Evolutionary conservation across 352 stramenopile genomes (phyloP), one percentile per base, ranked within the genome.

Genomic region (Pseudoperonospora humuli): DNA sequence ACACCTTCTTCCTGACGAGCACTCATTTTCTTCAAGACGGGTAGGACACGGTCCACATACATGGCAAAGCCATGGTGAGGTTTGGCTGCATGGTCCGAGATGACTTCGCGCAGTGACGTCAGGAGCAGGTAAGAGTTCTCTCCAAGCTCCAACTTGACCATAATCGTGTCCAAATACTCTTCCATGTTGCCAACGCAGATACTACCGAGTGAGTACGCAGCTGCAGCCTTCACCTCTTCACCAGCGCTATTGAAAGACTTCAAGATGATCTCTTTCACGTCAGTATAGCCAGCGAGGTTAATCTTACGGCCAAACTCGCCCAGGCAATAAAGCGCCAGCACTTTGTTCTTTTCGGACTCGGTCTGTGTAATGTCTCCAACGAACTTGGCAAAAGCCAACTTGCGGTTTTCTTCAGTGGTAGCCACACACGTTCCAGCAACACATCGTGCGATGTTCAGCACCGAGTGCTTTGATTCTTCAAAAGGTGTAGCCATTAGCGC

Each of bases 111-210:
- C 27, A 99, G 62, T 2, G 95, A 84, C 31, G 76, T 95, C 31
- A 99, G 63, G n/a, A 99, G 64, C 18, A 99, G 69, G 49, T 99
- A 99, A 47, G 97, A 94, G 49, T 97, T 95, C 31, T 84, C 72
- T 20, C 65, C 74, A 37, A 80, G 61, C 45, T 98, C 85, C 36
- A 99, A 70, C 26, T 93, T 81, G 13, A 84, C 64, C 25, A 99
- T 90, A 54, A 99, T 96, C n/a, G 70, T 83, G 25, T 92, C 80
- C 13, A 94, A 50, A 41, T 91, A 96, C 36, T 84, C 67, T 40
- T 67, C 61, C 82, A 94, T 95, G 56, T 95, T 96, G 31, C 95
- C 93, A 6, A 98, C 90, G 36, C 93, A 95, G 35, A 98, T 90
- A 45, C 91, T 95, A 17, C 96, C 96, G 29, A 99, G 70, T 3